Conservation (phyloP, 768 basidiomycete species). For the Coprinellus micaceus region DNA sequence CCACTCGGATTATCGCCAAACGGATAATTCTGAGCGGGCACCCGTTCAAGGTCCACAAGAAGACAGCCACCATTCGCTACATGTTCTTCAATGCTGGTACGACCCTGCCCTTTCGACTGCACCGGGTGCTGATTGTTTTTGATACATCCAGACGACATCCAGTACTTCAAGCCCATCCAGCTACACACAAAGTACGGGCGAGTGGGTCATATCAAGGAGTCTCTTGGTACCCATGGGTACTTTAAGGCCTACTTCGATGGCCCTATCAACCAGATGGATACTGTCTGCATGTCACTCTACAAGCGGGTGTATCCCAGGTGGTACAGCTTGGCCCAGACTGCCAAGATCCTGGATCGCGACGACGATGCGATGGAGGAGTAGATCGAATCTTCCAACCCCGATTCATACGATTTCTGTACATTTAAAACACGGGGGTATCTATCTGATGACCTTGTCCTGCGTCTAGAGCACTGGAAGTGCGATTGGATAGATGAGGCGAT, state of each 20-base stretch:
- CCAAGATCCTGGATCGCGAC: conserved; percentile 3
- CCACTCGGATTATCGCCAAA: conserved; percentile 88
- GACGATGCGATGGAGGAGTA: conserved; percentile 40
- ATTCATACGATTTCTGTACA: too few species aligned
- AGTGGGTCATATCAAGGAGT: conserved; percentile 84
- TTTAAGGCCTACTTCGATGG: conserved; percentile 96
- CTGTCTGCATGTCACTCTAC: conserved; percentile 92
- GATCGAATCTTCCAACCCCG: conserved; percentile 1
- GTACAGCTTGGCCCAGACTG: conserved; percentile 51
- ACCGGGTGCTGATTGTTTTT: neutral
- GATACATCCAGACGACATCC: conserved; percentile 67
- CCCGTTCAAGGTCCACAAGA: conserved; percentile 95
- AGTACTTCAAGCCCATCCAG: conserved; percentile 92
- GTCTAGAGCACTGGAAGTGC: too few species aligned
- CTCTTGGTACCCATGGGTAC: conserved; percentile 95
- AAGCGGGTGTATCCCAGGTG: conserved; percentile 94
- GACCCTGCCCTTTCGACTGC: conserved; percentile 11
- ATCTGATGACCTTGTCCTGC: too few species aligned
- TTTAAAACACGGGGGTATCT: too few species aligned
- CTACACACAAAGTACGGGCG: conserved; percentile 90
- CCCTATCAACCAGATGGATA: conserved; percentile 94
- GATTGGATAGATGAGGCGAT: too few species aligned
- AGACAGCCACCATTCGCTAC: conserved; percentile 94
- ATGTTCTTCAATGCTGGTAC: conserved; percentile 93
- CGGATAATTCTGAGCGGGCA: conserved; percentile 94